Evolutionary conservation across 768 basidiomycete genomes (phyloP), one percentile per base, ranked within the genome.

Genomic region (Coprinopsis strossmayeri): DNA sequence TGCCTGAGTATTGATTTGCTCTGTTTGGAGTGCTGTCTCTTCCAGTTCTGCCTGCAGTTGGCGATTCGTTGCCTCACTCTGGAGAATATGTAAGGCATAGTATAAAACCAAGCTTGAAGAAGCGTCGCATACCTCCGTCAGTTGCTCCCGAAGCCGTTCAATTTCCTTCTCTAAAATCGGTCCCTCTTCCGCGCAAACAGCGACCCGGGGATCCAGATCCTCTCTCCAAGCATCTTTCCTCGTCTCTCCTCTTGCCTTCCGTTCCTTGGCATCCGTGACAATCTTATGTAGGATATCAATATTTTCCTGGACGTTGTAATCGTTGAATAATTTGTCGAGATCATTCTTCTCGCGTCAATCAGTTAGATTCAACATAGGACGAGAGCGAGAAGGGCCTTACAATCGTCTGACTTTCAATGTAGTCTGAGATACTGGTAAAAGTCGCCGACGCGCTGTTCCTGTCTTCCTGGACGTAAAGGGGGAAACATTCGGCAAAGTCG

Each of bases 231-330:
- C 57, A 59, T 88, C 84, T 12, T 71, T 74, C 0, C 69, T 69
- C 11, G 62, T 54, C 34, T 70, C 72, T 5, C 72, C 71, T 39
- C 70, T 68, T 28, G 71, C 72, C 45, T 81, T 78, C 20, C 74
- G 66, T 17, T 74, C 74, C 58, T 60, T 81, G 53, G 86, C 87
- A 26, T 87, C 86, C 10, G 71, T 78, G 1, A 90, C 79, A 12
- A 87, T 76, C 10, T 71, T 70, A 52, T 90, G 86, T 11, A 91
- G 70, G 2, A 71, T 71, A 60, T 91, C 87, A 26, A 90, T 75
- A 54, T 78, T 83, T 38, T 82, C 79, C 54, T 78, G 77, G 1
- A 85, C 79, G 44, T 77, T 71, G 57, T 84, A 82, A 47, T 83
- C 76, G 24, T 71, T 76, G 61, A 88, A 82, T n/a, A 90, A 53